Evolutionary conservation across 2,329 filamentous ascomycete genomes (phyloP).

Genomic region (Fulvia fulva): DNA sequence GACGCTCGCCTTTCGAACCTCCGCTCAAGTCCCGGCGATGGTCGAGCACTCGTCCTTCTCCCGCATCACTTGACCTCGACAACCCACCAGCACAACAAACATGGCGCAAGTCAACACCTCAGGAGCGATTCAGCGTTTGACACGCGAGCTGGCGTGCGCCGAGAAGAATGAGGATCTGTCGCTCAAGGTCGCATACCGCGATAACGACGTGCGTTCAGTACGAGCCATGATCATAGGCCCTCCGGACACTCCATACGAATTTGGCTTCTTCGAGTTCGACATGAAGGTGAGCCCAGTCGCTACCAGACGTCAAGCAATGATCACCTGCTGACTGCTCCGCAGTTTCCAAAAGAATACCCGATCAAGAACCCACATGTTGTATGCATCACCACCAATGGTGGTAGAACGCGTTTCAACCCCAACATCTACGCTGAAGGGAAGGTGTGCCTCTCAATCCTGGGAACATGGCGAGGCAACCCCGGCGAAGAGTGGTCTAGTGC

Average conservation of each 20-base stretch:
- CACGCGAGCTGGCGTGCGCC: constrained; percentile 77
- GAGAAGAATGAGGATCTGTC: constrained; percentile 81
- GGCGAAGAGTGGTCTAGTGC: constrained; percentile 96
- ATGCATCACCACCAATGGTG: constrained; percentile 81
- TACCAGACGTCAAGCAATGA: background rate
- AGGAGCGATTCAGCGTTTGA: constrained; percentile 30
- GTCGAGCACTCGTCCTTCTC: background rate
- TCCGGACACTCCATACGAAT: constrained; percentile 76
- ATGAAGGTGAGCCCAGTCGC: constrained; percentile 15
- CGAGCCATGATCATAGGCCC: constrained; percentile 87
- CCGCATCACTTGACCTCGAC: constrained; percentile 1
- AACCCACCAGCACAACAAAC: background rate
- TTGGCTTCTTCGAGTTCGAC: constrained; percentile 87
- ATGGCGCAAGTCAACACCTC: constrained; percentile 28
- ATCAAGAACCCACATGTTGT: constrained; percentile 57
- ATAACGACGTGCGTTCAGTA: constrained; percentile 83
- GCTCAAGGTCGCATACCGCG: constrained; percentile 79
- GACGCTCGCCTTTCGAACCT: background rate
- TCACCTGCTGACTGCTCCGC: background rate
- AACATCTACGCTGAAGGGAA: constrained; percentile 92
- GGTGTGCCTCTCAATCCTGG: constrained; percentile 73
- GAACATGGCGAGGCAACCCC: constrained; percentile 86
- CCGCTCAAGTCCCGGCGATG: background rate
- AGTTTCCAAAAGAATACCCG: constrained; percentile 69
- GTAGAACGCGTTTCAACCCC: constrained; percentile 86